Conservation (phyloP, 345 rosid genomes). For the Eucalyptus cloeziana region DNA sequence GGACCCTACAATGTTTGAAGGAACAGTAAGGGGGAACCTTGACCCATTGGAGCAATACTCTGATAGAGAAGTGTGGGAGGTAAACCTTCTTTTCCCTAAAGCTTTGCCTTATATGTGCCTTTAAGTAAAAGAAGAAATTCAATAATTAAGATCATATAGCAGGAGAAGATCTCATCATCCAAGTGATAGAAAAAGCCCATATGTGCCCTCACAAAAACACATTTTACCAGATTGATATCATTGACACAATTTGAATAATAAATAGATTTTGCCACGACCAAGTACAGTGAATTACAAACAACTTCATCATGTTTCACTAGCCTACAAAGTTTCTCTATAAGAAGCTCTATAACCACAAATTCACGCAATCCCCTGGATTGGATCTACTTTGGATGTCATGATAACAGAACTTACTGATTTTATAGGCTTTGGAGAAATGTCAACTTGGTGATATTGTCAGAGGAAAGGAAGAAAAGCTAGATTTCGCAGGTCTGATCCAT, state of each 20-base stretch:
- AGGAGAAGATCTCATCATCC: background rate
- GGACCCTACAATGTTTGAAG: conserved; percentile 92
- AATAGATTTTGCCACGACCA: background rate
- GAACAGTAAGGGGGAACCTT: conserved; percentile 77
- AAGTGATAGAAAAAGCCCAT: background rate
- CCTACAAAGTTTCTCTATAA: background rate
- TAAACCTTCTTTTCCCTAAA: conserved; percentile 1
- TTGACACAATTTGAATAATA: background rate
- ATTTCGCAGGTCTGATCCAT: conserved; percentile 41
- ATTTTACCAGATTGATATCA: background rate
- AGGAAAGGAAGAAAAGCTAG: conserved; percentile 63
- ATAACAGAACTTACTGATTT: background rate
- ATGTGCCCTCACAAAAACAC: background rate
- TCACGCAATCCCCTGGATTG: background rate
- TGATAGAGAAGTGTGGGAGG: conserved; percentile 72
- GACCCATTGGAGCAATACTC: conserved; percentile 66
- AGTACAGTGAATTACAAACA: background rate
- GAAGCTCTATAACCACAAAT: background rate
- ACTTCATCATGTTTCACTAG: background rate
- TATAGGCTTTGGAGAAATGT: conserved; percentile 77
- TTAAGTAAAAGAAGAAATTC: background rate
- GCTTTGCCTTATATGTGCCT: background rate
- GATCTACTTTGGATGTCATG: background rate
- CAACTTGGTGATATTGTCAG: conserved; percentile 65
- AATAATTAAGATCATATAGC: background rate